Conservation (phyloP, 345 rosid genomes). For the Melaleuca quinquenervia region DNA sequence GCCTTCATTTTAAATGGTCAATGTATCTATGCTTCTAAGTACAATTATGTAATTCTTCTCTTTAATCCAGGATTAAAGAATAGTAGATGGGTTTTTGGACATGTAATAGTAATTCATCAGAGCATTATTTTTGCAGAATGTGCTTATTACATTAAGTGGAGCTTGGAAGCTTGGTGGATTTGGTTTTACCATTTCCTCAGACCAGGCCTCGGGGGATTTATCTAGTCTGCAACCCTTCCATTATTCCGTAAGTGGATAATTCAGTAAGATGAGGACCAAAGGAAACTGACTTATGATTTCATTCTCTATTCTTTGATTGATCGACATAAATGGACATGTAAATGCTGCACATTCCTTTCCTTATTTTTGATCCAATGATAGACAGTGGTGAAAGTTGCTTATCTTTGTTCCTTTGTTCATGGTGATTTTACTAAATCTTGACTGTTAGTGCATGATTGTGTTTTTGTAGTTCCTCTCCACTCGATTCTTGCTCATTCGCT, state of each 20-base stretch:
- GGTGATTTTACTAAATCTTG: neutral
- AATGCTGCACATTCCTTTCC: neutral
- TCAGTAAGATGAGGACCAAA: neutral
- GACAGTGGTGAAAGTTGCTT: neutral
- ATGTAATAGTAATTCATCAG: neutral
- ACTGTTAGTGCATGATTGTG: neutral
- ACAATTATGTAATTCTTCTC: neutral
- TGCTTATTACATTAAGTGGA: constrained; percentile 78
- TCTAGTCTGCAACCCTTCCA: constrained; percentile 62
- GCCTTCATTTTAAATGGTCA: neutral
- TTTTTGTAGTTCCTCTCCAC: neutral
- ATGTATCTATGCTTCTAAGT: neutral
- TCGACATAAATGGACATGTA: neutral
- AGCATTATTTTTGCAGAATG: constrained; percentile 39
- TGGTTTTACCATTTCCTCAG: constrained; percentile 68
- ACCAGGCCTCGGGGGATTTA: constrained; percentile 45
- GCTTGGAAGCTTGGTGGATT: constrained; percentile 99
- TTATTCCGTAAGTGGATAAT: constrained; percentile 59
- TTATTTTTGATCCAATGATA: neutral
- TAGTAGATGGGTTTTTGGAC: neutral
- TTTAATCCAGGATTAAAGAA: neutral
- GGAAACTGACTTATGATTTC: neutral
- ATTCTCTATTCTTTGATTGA: neutral
- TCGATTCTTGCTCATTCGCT: neutral
- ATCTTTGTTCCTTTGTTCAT: neutral